Evolutionary conservation across 148 eudicot genomes (phyloP), one percentile per base, ranked within the genome.

Genomic region (Simmondsia chinensis): DNA sequence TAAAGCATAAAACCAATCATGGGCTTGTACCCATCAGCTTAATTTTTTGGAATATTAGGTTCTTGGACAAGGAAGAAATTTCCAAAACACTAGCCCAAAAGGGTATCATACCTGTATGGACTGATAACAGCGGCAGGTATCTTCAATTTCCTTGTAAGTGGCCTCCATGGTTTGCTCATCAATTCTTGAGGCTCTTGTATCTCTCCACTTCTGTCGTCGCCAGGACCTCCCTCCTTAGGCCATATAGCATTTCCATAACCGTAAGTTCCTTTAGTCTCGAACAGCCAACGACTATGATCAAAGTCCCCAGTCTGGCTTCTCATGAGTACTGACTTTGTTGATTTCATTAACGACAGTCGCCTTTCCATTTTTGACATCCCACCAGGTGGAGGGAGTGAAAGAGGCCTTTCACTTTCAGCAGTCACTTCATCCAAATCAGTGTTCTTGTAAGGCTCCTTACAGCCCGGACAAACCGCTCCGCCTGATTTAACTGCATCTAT

Each of bases 201-300:
- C 31, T 58, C 70, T 33, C 60, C 75, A 23, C 59, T 56, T 13
- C 69, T 55, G 20, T 63, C 80, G 46, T 62, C 48, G 20, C 41
- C 80, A 41, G 77, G 58, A 28, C 42, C 88, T 43, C 76, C 88
- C 46, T 76, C 88, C 66, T 74, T 76, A 2, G 96, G 85, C 96
- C 96, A 83, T 50, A 87, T 79, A 46, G 88, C 96, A 74, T 87
- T 87, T 12, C 96, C 94, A 63, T 87, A 82, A 10, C 96, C 94
- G 60, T 87, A 87, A 16, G 96, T 87, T 4, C 88, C 96, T 48
- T 69, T 76, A 8, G 88, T 79, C 50, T 87, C 96, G 46, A 74
- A 87, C 13, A 83, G 64, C 96, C 94, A 87, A 17, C 88, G 64
- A 29, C 72, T 80, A 48, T 79, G 87, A 73, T 87, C 96, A 61